Conservation (phyloP, 306 rosid species). For the Fagus crenata region DNA sequence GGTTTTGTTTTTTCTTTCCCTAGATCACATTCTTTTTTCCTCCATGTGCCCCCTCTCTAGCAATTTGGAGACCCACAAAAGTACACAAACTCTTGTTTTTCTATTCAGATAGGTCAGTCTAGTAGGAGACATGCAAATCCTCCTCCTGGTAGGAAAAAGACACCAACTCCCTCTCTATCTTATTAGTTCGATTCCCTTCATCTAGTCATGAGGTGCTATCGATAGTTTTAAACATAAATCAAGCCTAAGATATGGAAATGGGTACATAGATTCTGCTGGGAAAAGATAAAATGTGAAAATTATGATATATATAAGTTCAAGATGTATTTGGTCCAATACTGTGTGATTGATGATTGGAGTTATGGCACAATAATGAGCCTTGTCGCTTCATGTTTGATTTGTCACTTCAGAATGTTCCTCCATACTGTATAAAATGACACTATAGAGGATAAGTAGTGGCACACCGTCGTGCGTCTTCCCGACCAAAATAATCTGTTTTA, state of each 20-base stretch:
- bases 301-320: background rate
- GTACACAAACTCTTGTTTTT: constrained; percentile 20
- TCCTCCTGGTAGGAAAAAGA: constrained; percentile 15
- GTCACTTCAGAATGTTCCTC: constrained; percentile 18
- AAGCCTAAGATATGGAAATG: constrained; percentile 21
- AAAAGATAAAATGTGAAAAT: constrained; percentile 13
- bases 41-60: constrained; percentile 5
- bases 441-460: background rate
- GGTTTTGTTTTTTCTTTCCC: background rate
- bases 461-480: constrained; percentile 24
- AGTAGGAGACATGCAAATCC: constrained; percentile 27
- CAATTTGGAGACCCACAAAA: background rate
- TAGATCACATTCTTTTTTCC: background rate
- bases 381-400: constrained; percentile 28
- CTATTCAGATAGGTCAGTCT: constrained; percentile 13
- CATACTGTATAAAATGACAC: constrained; percentile 1
- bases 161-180: constrained; percentile 15
- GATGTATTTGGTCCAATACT: background rate
- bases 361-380: constrained; percentile 10
- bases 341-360: constrained; percentile 10
- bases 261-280: constrained; percentile 25
- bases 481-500: constrained; percentile 15
- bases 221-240: background rate
- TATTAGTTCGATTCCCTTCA: constrained; percentile 14
- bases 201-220: constrained; percentile 34